Percentiles rank a stretch among this genome's conserved stretches.
Evolutionary conservation across 495 filamentous ascomycete genomes (phyloP).

Genomic region (Pyrenula massariospora): DNA sequence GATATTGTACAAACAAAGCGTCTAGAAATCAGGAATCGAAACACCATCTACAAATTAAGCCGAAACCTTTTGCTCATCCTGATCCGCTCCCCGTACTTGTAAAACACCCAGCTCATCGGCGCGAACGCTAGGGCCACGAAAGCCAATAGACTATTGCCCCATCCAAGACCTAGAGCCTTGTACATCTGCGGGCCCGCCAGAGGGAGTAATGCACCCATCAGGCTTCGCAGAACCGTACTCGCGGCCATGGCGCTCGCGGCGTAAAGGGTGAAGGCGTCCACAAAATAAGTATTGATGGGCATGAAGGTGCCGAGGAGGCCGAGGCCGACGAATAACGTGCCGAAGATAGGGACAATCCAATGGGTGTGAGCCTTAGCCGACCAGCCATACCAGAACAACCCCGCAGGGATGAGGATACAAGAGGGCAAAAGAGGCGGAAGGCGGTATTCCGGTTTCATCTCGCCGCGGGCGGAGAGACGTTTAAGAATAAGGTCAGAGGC

Average conservation of each 20-base stretch:
- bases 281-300: conserved; percentile 60
- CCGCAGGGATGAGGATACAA: conserved; percentile 41
- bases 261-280: conserved; percentile 66
- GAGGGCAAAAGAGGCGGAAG: conserved; percentile 51
- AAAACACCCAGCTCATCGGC: conserved; percentile 50
- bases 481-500: not conserved
- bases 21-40: no score
- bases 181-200: conserved; percentile 63
- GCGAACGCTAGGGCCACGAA: conserved; percentile 44
- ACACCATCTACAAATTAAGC: not conserved
- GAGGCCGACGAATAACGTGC: conserved; percentile 26
- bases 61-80: conserved; percentile 50
- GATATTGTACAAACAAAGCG: no score
- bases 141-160: conserved; percentile 50
- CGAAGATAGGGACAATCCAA: conserved; percentile 38
- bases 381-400: conserved; percentile 60
- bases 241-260: conserved; percentile 65
- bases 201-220: conserved; percentile 67
- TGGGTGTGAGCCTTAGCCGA: conserved; percentile 34
- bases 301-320: conserved; percentile 56
- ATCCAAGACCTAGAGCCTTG: conserved; percentile 42
- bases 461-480: conserved; percentile 5
- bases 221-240: conserved; percentile 48
- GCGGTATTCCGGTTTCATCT: conserved; percentile 40
- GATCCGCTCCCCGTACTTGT: conserved; percentile 43